phyloP scores from a whole-genome alignment of 108 stramenopile genomes.

The Epithemia pelagica region DNA sequence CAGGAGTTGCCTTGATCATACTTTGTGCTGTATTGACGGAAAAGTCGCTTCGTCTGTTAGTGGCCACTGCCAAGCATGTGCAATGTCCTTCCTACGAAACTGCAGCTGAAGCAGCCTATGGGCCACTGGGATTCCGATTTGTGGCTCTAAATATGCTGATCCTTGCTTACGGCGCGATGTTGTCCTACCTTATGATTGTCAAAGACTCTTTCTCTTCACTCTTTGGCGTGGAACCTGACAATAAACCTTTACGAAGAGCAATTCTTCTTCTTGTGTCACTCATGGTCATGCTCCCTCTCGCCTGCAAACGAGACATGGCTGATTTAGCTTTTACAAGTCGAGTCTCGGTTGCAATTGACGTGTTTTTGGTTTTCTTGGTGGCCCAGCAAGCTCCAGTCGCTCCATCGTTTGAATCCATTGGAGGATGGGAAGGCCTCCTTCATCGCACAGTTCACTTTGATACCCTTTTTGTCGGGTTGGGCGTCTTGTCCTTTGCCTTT shows the following conservation, averaged over 20 bases:
- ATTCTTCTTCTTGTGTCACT: conserved; percentile 53
- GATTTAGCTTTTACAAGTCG: conserved; percentile 65
- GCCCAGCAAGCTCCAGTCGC: conserved; percentile 26
- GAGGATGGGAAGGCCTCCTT: not conserved
- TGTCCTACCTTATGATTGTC: conserved; percentile 76
- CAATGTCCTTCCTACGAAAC: conserved; percentile 72
- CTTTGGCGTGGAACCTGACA: conserved; percentile 44
- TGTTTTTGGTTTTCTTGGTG: conserved; percentile 49
- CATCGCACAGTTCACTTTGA: conserved; percentile 22
- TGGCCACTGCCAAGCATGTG: conserved; percentile 76
- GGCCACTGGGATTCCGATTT: conserved; percentile 59
- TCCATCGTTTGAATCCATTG: not conserved
- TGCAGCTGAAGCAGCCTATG: conserved; percentile 69
- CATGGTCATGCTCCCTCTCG: conserved; percentile 56
- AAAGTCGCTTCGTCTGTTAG: conserved; percentile 58
- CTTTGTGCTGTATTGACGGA: conserved; percentile 56
- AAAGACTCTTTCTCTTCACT: conserved; percentile 70
- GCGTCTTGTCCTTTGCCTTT: conserved; percentile 80
- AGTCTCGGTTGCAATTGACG: conserved; percentile 57
- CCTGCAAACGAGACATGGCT: conserved; percentile 79
- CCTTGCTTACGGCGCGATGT: conserved; percentile 80
- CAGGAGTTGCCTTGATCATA: conserved; percentile 57
- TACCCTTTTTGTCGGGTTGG: conserved; percentile 75
- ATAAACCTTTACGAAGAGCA: conserved; percentile 34
- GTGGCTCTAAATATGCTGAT: conserved; percentile 69